These are phyloP conservation scores for Cladophialophora carrionii DNA, from an alignment of 2,329 filamentous ascomycete genomes.

Conservation along the genomic window DNA sequence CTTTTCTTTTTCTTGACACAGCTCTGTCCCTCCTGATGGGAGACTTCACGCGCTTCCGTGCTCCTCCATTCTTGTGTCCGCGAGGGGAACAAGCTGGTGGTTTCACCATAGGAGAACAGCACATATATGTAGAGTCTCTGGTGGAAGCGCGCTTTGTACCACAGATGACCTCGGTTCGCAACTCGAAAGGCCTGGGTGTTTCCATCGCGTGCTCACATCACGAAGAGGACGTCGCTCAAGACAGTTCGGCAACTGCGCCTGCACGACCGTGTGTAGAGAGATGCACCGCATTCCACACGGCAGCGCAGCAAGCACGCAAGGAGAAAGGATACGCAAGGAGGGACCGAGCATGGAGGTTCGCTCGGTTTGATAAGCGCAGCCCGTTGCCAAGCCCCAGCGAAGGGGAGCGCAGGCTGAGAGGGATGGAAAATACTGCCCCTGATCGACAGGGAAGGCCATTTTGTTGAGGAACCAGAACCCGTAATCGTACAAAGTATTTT, in stretches of 20 bases:
- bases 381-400: not conserved
- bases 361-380: not conserved
- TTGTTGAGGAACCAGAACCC: not conserved
- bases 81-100: not conserved
- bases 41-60: not conserved
- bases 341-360: not conserved
- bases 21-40: not conserved
- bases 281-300: not conserved
- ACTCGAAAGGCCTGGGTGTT: not conserved
- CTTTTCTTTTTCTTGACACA: not conserved
- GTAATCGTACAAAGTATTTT: not conserved
- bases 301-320: not conserved
- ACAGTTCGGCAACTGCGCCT: not conserved
- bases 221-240: not conserved
- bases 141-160: not conserved
- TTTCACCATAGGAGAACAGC: not conserved
- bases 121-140: not conserved
- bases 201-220: not conserved
- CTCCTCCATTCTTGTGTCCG: not conserved
- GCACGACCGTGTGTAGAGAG: not conserved
- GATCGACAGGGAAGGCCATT: not conserved
- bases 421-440: not conserved
- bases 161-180: not conserved
- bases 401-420: not conserved
- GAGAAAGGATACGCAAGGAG: not conserved